Conservation (phyloP, 2,329 filamentous ascomycete species). For the Byssochlamys sp. region DNA sequence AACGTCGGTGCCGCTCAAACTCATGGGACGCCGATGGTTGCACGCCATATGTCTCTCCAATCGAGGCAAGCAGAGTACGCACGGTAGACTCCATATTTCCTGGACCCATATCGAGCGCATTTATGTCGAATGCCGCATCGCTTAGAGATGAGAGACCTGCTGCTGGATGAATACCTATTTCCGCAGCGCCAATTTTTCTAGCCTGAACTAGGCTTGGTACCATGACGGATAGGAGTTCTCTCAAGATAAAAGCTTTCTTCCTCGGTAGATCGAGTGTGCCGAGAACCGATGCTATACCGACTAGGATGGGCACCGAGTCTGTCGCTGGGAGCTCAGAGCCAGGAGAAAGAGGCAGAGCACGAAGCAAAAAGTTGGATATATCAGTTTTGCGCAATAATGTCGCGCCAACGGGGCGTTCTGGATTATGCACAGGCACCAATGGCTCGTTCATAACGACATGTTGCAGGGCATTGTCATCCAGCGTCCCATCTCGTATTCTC, state of each 20-base stretch:
- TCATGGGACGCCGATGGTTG: constrained; percentile 28
- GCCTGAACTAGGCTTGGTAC: constrained; percentile 82
- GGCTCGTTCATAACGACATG: constrained; percentile 50
- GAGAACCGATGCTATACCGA: constrained; percentile 79
- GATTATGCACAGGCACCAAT: constrained; percentile 25
- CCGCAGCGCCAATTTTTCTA: constrained; percentile 83
- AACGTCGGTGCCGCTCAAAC: constrained; percentile 19
- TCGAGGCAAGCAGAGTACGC: constrained; percentile 26
- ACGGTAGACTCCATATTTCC: constrained; percentile 35
- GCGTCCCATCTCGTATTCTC: constrained; percentile 40
- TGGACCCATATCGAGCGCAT: constrained; percentile 32
- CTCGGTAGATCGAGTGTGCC: constrained; percentile 68
- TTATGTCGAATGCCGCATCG: constrained; percentile 37
- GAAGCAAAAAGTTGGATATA: constrained; percentile 57
- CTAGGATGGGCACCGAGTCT: constrained; percentile 69
- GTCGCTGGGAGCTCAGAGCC: constrained; percentile 56
- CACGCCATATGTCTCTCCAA: constrained; percentile 33
- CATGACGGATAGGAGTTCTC: constrained; percentile 72
- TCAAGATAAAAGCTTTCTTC: constrained; percentile 83
- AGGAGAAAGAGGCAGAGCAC: constrained; percentile 57
- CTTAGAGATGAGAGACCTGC: constrained; percentile 70
- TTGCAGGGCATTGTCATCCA: constrained; percentile 44
- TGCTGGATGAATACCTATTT: constrained; percentile 88
- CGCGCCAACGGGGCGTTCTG: constrained; percentile 26
- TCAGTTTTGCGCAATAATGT: constrained; percentile 48